A percentile compares a stretch with the other conserved stretches of the same genome.
Conservation (phyloP, 2,329 filamentous ascomycete species). For the Lojkania enalia region DNA sequence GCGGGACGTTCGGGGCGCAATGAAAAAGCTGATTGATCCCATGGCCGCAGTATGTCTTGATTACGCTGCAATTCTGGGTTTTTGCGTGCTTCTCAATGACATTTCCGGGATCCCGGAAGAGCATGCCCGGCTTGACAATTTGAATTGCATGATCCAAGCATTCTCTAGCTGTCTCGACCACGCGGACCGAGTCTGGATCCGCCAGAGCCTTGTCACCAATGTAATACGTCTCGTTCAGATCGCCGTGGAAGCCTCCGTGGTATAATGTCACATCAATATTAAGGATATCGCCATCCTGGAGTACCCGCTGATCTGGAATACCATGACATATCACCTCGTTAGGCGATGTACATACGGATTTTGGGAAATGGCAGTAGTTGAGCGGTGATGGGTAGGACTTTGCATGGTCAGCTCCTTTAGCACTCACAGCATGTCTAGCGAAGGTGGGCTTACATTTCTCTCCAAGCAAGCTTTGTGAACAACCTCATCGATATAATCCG, state of each 20-base stretch:
- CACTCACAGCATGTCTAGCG: neutral
- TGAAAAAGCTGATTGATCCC: constrained; percentile 95
- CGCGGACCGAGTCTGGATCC: constrained; percentile 83
- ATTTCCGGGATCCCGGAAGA: constrained; percentile 92
- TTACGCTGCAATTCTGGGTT: constrained; percentile 79
- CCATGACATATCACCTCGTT: constrained; percentile 99
- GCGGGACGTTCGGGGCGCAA: constrained; percentile 88
- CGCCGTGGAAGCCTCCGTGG: constrained; percentile 92
- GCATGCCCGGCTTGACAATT: constrained; percentile 87
- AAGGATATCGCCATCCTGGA: constrained; percentile 91
- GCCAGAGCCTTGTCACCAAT: constrained; percentile 85
- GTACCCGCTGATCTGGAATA: constrained; percentile 85
- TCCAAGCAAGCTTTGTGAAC: constrained; percentile 95
- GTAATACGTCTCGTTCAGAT: constrained; percentile 98
- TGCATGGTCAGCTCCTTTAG: constrained; percentile 19
- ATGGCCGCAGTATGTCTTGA: constrained; percentile 95
- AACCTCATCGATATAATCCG: constrained; percentile 91
- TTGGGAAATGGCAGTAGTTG: constrained; percentile 96
- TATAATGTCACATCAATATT: constrained; percentile 97
- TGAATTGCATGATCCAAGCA: constrained; percentile 90
- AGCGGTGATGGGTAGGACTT: constrained; percentile 93
- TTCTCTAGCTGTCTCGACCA: constrained; percentile 87
- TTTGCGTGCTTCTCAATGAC: constrained; percentile 96
- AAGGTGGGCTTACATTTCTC: constrained; percentile 71
- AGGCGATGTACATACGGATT: constrained; percentile 93